Evolutionary conservation across 2,329 filamentous ascomycete species (phyloP).

Genomic region (Colletotrichum spaethianum): DNA sequence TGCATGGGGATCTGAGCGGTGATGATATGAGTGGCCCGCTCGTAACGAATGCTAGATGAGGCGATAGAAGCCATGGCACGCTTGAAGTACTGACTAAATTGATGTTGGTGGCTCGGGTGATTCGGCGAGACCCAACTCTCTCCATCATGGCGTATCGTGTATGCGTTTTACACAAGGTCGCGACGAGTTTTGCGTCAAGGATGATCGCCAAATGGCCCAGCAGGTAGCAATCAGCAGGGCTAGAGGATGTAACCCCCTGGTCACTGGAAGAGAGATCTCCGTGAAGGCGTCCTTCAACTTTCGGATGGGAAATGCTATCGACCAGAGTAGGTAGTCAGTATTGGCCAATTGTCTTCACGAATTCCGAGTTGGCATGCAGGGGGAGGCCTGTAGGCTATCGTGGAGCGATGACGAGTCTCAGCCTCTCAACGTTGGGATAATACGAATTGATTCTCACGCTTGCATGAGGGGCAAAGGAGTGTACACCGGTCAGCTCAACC

Average conservation of each 20-base stretch:
- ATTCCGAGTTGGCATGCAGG: neutral
- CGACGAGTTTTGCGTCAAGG: constrained; percentile 17
- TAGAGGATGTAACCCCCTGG: neutral
- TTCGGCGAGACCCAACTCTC: neutral
- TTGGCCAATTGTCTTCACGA: neutral
- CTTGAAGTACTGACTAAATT: neutral
- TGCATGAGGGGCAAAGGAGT: neutral
- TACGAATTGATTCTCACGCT: neutral
- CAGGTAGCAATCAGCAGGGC: neutral
- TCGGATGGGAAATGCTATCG: too few relatives aligned
- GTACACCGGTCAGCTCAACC: neutral
- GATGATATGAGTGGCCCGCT: constrained; percentile 2
- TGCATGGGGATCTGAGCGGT: constrained; percentile 30
- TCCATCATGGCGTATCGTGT: neutral
- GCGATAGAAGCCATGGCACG: neutral
- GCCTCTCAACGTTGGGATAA: neutral
- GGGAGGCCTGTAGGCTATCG: neutral
- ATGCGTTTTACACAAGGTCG: neutral
- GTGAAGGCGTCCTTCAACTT: neutral
- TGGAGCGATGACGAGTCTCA: constrained; percentile 3
- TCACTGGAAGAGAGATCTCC: neutral
- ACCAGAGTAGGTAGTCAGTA: neutral
- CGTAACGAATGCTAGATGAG: neutral
- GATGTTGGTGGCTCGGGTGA: neutral
- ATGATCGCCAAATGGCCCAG: constrained; percentile 1